Conservation (phyloP, 2,329 filamentous ascomycete species). For the Pezicula neosporulosa region DNA sequence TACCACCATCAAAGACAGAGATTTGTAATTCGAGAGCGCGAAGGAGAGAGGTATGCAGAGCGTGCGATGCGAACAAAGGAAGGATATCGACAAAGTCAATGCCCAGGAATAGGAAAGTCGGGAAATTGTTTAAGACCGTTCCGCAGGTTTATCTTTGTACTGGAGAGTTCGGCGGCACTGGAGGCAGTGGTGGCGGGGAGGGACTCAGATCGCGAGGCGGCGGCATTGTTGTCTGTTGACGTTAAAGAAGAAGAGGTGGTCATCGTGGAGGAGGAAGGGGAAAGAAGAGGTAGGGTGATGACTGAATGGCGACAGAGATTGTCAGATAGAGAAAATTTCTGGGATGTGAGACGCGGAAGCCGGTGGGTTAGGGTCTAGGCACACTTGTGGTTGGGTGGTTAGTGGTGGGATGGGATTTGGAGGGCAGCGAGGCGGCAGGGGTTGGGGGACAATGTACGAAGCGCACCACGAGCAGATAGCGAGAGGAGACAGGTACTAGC, state of each 20-base stretch:
- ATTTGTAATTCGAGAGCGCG: conserved; percentile 84
- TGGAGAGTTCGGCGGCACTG: conserved; percentile 30
- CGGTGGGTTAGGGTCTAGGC: too few relatives aligned
- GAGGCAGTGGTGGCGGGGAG: conserved; percentile 26
- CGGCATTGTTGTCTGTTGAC: conserved; percentile 22
- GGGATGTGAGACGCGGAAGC: conserved; percentile 10
- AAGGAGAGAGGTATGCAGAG: conserved; percentile 72
- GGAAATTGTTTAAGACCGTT: conserved; percentile 77
- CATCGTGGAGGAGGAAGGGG: conserved; percentile 22
- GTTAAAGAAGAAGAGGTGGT: conserved; percentile 11
- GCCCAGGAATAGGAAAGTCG: conserved; percentile 89
- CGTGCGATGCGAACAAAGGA: conserved; percentile 81
- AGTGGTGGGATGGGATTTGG: too few relatives aligned
- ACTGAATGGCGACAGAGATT: neutral
- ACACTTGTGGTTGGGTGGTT: too few relatives aligned
- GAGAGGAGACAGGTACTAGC: too few relatives aligned
- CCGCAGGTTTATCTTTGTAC: conserved; percentile 66
- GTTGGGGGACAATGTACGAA: too few relatives aligned
- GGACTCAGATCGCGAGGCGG: conserved; percentile 25
- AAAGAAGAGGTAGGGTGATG: neutral
- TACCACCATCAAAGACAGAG: conserved; percentile 53
- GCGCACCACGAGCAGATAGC: too few relatives aligned
- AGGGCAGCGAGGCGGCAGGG: too few relatives aligned
- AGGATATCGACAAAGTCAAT: conserved; percentile 98
- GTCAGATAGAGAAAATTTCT: conserved; percentile 17